Evolutionary conservation across 129 eudicot species (phyloP).

Genomic region (Lactuca saligna): DNA sequence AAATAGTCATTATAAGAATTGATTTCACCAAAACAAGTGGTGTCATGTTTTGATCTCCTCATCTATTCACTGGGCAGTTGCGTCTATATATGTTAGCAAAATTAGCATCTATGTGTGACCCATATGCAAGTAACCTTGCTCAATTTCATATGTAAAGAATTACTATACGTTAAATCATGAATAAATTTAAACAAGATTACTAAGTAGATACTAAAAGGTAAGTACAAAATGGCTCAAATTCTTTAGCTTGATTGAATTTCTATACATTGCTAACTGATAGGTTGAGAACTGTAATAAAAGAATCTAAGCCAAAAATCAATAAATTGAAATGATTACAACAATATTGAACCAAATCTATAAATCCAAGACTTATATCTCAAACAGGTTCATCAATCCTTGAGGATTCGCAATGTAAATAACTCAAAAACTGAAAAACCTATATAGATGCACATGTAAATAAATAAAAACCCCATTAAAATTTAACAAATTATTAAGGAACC

Average conservation of each 20-base stretch:
- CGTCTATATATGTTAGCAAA: too few species aligned
- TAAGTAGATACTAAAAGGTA: too few species aligned
- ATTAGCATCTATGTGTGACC: too few species aligned
- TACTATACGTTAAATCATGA: too few species aligned
- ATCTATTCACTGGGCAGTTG: too few species aligned
- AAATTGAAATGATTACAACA: slow-evolving; percentile 31
- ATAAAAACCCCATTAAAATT: slow-evolving; percentile 4
- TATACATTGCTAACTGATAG: slow-evolving; percentile 12
- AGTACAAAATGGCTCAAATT: not conserved
- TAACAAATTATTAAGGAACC: not conserved
- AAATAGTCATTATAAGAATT: too few species aligned
- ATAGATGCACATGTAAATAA: slow-evolving; percentile 11
- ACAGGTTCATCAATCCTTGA: slow-evolving; percentile 10
- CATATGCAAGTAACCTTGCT: too few species aligned
- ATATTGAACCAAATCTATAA: not conserved
- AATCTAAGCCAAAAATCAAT: slow-evolving; percentile 42
- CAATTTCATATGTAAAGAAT: too few species aligned
- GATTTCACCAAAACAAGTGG: too few species aligned
- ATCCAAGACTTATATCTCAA: slow-evolving; percentile 13
- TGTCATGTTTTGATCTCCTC: too few species aligned
- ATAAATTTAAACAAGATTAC: too few species aligned
- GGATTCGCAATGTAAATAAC: slow-evolving; percentile 3
- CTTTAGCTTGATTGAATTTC: slow-evolving; percentile 15
- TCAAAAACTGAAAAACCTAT: not conserved
- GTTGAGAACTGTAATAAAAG: slow-evolving; percentile 55